Evolutionary conservation across 345 rosid species (phyloP), one percentile per base, ranked within the genome.

Genomic region (Eucalyptus tenuipes): DNA sequence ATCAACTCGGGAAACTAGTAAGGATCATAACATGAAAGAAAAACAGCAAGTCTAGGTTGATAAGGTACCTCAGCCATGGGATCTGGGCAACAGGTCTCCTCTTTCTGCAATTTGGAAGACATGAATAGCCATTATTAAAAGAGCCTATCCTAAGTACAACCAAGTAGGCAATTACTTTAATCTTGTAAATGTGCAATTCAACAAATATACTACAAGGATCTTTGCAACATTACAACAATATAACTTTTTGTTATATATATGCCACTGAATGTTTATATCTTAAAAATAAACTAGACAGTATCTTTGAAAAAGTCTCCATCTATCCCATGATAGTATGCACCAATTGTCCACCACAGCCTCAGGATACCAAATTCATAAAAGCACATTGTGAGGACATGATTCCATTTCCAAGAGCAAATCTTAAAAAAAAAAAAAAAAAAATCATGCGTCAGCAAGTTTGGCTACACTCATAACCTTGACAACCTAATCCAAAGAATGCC

Each of bases 61-160:
- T 61, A 88, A 48, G 68, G 85, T 93, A 97, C 99, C 98, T 95
- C 97, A 81, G 97, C 94, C 88, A 90, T 89, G 90, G 94, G 95
- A 92, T 95, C 99, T 86, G 92, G 89, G 92, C 94, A 94, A 92
- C 94, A 91, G 49, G 90, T 89, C 57, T 93, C 91, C 88, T 92
- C 94, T 87, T 93, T 93, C 95, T 91, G 95, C 92, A 93, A 90
- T 90, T 87, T 53, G 84, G 88, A 87, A 85, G 57, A 88, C 31
- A 89, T 49, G 75, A 49, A 86, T 75, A 75, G 84, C 84, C 84
- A 75, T 40, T 75, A 75, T 20, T 75, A 22, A 75, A 75, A 75
- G 29, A 75, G 84, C 29, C 29, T 75, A 22, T 75, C 47, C 4
- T 0, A n/a, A n/a, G 47, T 75, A 75, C 47, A 40, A 75, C 47